Percentiles rank a stretch among this genome's conserved stretches.
Conservation (phyloP, 805 yeast species). For the Candida maesae region DNA sequence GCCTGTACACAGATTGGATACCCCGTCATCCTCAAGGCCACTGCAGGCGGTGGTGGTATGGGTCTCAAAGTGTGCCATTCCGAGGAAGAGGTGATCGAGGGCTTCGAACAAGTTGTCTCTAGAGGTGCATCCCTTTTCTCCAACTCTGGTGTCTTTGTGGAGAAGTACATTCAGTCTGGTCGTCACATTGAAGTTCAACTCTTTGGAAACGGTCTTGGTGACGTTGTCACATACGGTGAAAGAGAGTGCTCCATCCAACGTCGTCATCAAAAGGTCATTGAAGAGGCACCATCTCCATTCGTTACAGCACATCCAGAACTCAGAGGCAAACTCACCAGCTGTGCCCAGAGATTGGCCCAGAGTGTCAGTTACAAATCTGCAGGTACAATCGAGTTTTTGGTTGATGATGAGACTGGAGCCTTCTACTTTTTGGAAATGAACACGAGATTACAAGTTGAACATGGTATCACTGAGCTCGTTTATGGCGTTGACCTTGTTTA, state of each 20-base stretch:
- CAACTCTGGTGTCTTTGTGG: constrained; percentile 91
- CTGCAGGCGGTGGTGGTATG: constrained; percentile 99
- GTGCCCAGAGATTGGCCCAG: constrained; percentile 79
- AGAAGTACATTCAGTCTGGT: constrained; percentile 88
- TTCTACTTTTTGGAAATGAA: constrained; percentile 94
- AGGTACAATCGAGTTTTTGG: constrained; percentile 94
- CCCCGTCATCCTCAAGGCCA: constrained; percentile 83
- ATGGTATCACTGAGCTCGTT: constrained; percentile 92
- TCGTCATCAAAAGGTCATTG: constrained; percentile 92
- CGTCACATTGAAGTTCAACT: constrained; percentile 96
- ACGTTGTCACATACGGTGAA: constrained; percentile 91
- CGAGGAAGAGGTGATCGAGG: constrained; percentile 74
- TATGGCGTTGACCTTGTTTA: constrained; percentile 96
- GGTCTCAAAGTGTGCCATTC: constrained; percentile 91
- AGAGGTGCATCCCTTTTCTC: constrained; percentile 92
- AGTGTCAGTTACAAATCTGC: constrained; percentile 89
- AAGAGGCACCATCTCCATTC: constrained; percentile 96
- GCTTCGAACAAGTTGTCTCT: constrained; percentile 85
- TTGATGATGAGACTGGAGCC: constrained; percentile 78
- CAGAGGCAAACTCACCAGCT: constrained; percentile 64
- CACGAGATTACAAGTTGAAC: constrained; percentile 96
- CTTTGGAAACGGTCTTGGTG: constrained; percentile 92
- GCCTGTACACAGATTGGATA: constrained; percentile 63
- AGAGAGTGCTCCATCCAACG: constrained; percentile 97
- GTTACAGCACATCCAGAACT: constrained; percentile 62